phyloP scores from a whole-genome alignment of 1,284 basidiomycete species.

The Gymnopus androsaceus region DNA sequence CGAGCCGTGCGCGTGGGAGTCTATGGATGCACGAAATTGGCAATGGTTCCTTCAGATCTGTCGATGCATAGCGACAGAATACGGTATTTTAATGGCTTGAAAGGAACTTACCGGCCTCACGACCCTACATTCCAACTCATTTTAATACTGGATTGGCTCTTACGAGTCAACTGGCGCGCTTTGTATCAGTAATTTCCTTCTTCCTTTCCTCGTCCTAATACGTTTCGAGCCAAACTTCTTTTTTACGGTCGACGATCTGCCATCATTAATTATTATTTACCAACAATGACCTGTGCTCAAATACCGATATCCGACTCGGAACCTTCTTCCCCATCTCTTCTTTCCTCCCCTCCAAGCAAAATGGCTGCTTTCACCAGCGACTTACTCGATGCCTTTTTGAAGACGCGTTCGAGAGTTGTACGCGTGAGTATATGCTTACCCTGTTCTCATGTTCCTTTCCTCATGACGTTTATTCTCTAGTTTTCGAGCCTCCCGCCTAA shows the following conservation, averaged over 20 bases:
- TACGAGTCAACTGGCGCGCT: neutral
- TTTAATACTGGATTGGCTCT: neutral
- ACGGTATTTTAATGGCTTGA: neutral
- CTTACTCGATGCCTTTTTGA: slow-evolving; percentile 41
- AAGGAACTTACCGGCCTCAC: neutral
- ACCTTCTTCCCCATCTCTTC: slow-evolving; percentile 4
- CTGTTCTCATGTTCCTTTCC: slow-evolving; percentile 3
- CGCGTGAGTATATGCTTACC: slow-evolving; percentile 38
- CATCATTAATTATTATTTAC: slow-evolving; percentile 21
- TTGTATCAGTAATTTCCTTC: neutral
- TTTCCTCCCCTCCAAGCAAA: slow-evolving; percentile 9
- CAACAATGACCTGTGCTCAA: slow-evolving; percentile 7
- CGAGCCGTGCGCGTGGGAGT: too few relatives aligned
- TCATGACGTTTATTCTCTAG: slow-evolving; percentile 17
- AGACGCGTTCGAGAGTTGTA: slow-evolving; percentile 52
- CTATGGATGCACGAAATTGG: too few relatives aligned
- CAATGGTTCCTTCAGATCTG: neutral
- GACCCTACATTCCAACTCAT: neutral
- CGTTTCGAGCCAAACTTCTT: neutral
- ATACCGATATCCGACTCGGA: slow-evolving; percentile 10
- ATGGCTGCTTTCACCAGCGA: slow-evolving; percentile 19
- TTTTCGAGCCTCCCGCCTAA: slow-evolving; percentile 38
- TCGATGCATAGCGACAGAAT: neutral
- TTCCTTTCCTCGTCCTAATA: neutral
- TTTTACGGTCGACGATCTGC: slow-evolving; percentile 27